These are phyloP conservation scores for Lichtheimia hyalospora DNA, from an alignment of 371 early-diverging fungal genomes.

Conservation along the genomic window DNA sequence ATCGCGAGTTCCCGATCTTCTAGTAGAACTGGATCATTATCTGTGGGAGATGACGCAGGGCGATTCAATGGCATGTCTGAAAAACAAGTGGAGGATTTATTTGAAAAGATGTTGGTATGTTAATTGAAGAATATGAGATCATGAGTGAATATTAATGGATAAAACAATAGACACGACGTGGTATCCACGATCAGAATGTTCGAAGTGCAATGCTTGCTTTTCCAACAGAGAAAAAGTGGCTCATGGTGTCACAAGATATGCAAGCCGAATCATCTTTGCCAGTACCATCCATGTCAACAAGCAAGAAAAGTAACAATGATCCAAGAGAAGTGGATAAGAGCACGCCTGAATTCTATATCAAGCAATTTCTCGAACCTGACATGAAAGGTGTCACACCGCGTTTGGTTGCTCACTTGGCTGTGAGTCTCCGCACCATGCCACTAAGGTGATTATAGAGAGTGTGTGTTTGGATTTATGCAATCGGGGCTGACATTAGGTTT, in stretches of 20 bases:
- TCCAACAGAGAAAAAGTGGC: constrained; percentile 48
- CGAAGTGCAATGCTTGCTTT: constrained; percentile 42
- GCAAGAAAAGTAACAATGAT: constrained; percentile 18
- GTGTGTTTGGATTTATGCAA: background rate
- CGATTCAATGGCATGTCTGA: constrained; percentile 18
- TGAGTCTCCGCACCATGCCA: constrained; percentile 74
- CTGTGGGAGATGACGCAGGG: constrained; percentile 1
- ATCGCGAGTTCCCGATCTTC: constrained; percentile 16
- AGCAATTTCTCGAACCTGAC: constrained; percentile 59
- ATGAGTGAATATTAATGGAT: background rate
- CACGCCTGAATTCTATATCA: constrained; percentile 67
- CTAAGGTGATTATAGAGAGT: constrained; percentile 49
- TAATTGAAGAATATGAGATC: background rate
- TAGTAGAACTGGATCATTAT: background rate
- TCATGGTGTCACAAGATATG: constrained; percentile 54
- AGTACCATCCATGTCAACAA: constrained; percentile 12
- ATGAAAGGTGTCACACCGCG: constrained; percentile 60
- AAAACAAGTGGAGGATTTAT: constrained; percentile 42
- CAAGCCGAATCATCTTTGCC: constrained; percentile 32
- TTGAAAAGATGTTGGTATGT: constrained; percentile 54
- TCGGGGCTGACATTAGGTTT: background rate
- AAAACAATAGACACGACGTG: constrained; percentile 39
- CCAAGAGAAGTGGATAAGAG: constrained; percentile 47
- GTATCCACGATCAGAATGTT: constrained; percentile 40
- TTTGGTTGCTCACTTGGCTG: constrained; percentile 59